Percentiles rank a stretch among this genome's conserved stretches.
phyloP scores from a whole-genome alignment of 148 eudicot genomes.

The Oxyria digyna region DNA sequence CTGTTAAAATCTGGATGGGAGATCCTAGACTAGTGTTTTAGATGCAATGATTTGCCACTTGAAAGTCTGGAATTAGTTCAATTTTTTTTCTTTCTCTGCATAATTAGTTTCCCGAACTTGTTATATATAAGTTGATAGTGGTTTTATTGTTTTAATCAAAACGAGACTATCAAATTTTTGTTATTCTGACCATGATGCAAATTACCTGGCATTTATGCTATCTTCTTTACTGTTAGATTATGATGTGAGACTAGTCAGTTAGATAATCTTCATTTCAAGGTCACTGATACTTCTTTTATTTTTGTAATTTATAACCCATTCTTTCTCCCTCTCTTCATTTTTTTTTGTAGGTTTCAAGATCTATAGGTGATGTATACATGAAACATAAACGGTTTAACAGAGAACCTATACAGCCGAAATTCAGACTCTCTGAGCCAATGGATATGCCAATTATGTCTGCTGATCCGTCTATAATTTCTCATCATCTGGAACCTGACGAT shows the following conservation, averaged over 20 bases:
- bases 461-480: slow-evolving; percentile 43
- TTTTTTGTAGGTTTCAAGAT: slow-evolving; percentile 52
- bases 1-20: background rate
- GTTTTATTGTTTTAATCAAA: background rate
- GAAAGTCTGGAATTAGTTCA: background rate
- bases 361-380: slow-evolving; percentile 63
- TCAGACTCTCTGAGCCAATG: slow-evolving; percentile 56
- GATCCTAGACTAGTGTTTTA: background rate
- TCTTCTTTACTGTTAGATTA: background rate
- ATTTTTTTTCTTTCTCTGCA: background rate
- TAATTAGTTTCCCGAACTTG: background rate
- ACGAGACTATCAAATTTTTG: background rate
- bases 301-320: background rate
- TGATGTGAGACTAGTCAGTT: background rate
- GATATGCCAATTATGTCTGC: slow-evolving; percentile 51
- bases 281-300: background rate
- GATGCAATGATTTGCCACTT: background rate
- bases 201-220: background rate
- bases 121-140: background rate
- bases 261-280: background rate
- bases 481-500: slow-evolving; percentile 47
- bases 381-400: slow-evolving; percentile 49
- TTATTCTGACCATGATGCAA: background rate
- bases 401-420: slow-evolving; percentile 47
- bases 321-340: background rate